Percentiles rank a stretch among this genome's conserved stretches.
Evolutionary conservation across 768 basidiomycete genomes (phyloP).

Genomic region (Tubosaeta sp.): DNA sequence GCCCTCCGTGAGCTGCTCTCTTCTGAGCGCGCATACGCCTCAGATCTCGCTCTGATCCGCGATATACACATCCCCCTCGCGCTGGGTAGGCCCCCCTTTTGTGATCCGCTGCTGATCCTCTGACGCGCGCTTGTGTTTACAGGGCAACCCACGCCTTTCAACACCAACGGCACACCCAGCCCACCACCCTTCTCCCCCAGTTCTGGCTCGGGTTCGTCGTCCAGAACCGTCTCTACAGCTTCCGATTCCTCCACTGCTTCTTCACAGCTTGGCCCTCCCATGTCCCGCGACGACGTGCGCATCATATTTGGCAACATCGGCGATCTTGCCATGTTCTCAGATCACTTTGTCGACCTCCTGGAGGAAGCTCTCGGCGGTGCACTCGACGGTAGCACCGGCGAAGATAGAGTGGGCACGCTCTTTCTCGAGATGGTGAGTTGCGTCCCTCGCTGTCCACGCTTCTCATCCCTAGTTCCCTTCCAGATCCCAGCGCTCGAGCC

Average conservation of each 20-base stretch:
- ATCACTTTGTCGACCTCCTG: slow-evolving; percentile 58
- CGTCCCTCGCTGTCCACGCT: background rate
- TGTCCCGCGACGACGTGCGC: slow-evolving; percentile 65
- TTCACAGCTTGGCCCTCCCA: slow-evolving; percentile 50
- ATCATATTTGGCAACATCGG: slow-evolving; percentile 75
- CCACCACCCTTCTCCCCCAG: slow-evolving; percentile 28
- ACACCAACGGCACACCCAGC: slow-evolving; percentile 21
- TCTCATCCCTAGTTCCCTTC: background rate
- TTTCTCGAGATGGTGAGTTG: slow-evolving; percentile 64
- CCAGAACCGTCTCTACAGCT: slow-evolving; percentile 40
- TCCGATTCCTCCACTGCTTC: slow-evolving; percentile 52
- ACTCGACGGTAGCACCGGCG: slow-evolving; percentile 60
- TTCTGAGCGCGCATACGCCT: slow-evolving; percentile 77
- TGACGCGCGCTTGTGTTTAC: slow-evolving; percentile 4
- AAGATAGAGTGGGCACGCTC: slow-evolving; percentile 65
- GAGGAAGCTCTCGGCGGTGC: slow-evolving; percentile 62
- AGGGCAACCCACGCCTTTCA: slow-evolving; percentile 43
- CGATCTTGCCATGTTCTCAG: slow-evolving; percentile 70
- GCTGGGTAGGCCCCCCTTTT: slow-evolving; percentile 47
- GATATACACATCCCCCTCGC: slow-evolving; percentile 79
- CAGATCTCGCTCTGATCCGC: slow-evolving; percentile 75
- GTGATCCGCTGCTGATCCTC: slow-evolving; percentile 3
- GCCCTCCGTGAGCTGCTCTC: slow-evolving; percentile 74
- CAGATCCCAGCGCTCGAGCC: slow-evolving; percentile 69
- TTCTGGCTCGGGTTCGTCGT: slow-evolving; percentile 35